Evolutionary conservation across 1,284 basidiomycete species (phyloP), one percentile per base, ranked within the genome.

Genomic region (Pascua sp.): DNA sequence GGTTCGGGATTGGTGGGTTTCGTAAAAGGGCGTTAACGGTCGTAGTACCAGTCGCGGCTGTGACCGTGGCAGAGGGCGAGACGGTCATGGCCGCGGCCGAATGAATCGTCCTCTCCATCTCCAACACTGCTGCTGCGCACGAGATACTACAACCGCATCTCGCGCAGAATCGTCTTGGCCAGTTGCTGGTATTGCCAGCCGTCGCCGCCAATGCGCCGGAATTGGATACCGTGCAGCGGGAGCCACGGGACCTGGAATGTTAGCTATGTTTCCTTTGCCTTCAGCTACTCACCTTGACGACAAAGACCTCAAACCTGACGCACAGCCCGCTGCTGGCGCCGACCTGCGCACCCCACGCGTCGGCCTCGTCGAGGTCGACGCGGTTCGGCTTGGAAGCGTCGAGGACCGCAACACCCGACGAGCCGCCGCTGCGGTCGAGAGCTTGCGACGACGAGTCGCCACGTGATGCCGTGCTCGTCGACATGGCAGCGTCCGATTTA

Each of bases 161-260:
- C 93, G 56, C 90, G 89, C 67, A 97, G 77, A 45, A 97, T 91
- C 58, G 93, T 83, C 70, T 91, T 85, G n/a, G 93, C 94, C 49
- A 98, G 83, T 88, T 92, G 93, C 74, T 93, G 90, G 75, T 97
- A 96, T 78, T 97, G 92, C 94, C 93, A 97, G 2, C 91, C 91
- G 66, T 97, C 92, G 4, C 94, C 94, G 46, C 90, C 86, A 0
- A 89, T 85, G 56, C 95, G 83, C 53, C 94, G 86, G 81, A 98
- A 98, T 73, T 98, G 95, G 57, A 98, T 87, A 1, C 95, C 95
- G 72, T 97, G 91, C 38, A 98, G 80, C 1, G 94, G 91, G 57
- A 98, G 77, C 82, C 89, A 90, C 38, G 95, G 95, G 16, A 97
- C 90, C 90, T 95, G 68, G 32, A n/a, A 39, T 18, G 47, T 66